These are phyloP conservation scores for Pneumocystis jirovecii DNA, from an alignment of 1,139 yeast species.

Conservation along the genomic window DNA sequence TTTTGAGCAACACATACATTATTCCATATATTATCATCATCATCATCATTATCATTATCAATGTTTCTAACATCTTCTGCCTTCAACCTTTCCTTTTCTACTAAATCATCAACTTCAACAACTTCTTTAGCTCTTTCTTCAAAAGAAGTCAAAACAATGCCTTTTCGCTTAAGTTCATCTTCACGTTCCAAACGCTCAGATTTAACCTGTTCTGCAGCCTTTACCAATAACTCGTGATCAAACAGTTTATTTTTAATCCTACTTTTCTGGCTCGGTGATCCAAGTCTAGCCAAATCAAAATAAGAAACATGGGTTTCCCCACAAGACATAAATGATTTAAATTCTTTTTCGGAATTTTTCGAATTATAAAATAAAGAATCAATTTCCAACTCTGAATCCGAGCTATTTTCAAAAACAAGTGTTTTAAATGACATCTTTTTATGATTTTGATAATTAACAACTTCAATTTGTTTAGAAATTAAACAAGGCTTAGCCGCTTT, in stretches of 20 bases:
- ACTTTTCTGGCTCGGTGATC: slow-evolving; percentile 12
- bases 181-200: slow-evolving; percentile 19
- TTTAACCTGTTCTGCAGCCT: slow-evolving; percentile 23
- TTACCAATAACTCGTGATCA: slow-evolving; percentile 15
- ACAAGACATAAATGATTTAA: not conserved
- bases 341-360: not conserved
- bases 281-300: slow-evolving; percentile 8
- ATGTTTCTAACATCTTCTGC: slow-evolving; percentile 25
- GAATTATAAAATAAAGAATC: not conserved
- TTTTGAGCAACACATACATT: slow-evolving; percentile 17
- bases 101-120: slow-evolving; percentile 32
- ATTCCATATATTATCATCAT: slow-evolving; percentile 14
- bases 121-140: slow-evolving; percentile 22
- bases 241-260: slow-evolving; percentile 13
- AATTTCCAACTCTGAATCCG: not conserved
- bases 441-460: slow-evolving; percentile 10
- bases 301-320: not conserved
- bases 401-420: not conserved
- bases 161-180: slow-evolving; percentile 21
- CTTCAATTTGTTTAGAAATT: not conserved
- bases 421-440: not conserved
- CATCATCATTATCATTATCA: slow-evolving; percentile 27
- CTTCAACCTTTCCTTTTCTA: slow-evolving; percentile 39
- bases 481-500: not conserved
- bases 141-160: slow-evolving; percentile 17